Conservation (phyloP, 805 yeast species). For the Monosporozyma servazzii region DNA sequence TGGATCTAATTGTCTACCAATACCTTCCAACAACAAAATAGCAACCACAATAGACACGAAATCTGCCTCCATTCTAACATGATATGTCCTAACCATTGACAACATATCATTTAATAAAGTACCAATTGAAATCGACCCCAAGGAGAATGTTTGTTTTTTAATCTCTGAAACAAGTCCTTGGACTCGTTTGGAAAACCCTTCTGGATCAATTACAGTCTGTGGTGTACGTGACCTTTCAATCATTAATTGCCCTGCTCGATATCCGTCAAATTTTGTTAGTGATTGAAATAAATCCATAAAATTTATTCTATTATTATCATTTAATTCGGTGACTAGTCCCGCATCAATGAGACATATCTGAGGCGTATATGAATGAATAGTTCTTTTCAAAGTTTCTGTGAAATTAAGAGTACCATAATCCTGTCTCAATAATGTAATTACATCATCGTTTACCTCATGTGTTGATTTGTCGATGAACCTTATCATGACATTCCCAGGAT, state of each 20-base stretch:
- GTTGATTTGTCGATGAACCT: constrained; percentile 47
- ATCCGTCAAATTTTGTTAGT: constrained; percentile 86
- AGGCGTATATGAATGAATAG: constrained; percentile 32
- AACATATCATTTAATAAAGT: constrained; percentile 81
- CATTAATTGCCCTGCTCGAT: constrained; percentile 90
- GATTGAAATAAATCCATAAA: constrained; percentile 86
- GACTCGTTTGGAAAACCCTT: constrained; percentile 79
- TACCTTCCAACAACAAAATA: constrained; percentile 82
- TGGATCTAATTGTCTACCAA: constrained; percentile 91
- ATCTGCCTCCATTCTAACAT: constrained; percentile 96
- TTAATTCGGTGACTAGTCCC: constrained; percentile 86
- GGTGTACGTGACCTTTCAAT: constrained; percentile 92
- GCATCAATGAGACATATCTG: constrained; percentile 88
- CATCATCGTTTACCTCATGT: constrained; percentile 18
- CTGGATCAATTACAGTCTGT: constrained; percentile 76
- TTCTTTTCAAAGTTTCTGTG: background rate
- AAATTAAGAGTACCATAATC: constrained; percentile 12
- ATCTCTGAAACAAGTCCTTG: constrained; percentile 74
- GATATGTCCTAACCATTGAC: constrained; percentile 86
- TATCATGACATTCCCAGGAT: constrained; percentile 90
- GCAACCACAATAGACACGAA: constrained; percentile 94
- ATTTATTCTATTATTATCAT: constrained; percentile 65
- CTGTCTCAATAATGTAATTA: constrained; percentile 13
- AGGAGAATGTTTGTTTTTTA: constrained; percentile 79
- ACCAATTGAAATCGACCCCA: constrained; percentile 88